Base-by-base conservation (phyloP, 2,329 filamentous ascomycete genomes). In the Byssoonygena ceratinophila region DNA sequence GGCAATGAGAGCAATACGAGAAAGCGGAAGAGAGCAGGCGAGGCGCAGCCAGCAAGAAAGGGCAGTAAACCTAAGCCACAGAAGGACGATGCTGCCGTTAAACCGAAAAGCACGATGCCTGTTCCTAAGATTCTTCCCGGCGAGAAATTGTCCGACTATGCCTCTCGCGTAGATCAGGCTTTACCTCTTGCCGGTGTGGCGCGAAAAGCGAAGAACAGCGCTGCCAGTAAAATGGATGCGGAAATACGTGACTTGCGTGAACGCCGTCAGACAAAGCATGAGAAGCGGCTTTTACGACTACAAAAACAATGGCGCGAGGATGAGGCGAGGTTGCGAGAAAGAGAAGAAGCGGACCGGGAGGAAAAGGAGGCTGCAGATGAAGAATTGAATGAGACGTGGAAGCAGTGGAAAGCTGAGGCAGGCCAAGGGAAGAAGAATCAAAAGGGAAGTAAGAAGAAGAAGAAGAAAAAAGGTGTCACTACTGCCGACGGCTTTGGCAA, bases 131-230 rank as follows among this genome's bases (percentile, higher is more conserved):
- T 97, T 57, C 78, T 81, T 14, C 89, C 90, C 0, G 87, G 88
- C 48, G 92, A 98, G 68, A 80, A 81, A 48, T 73, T 97, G 63
- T 81, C 84, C 3, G 85, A 94, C 49, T 98, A 94, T 64, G 74
- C 82, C 6, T 80, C 83, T 9, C 82, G 90, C 27, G 92, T 98
- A 5, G 84, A 97, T 64, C 85, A 87, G 46, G 82, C 87, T 0
- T 74, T 97, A 5, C 91, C 91, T 0, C 71, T 98, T 0, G 74
- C 81, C 6, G 83, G 83, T 0, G 74, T 96, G 7, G 74, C 80
- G 52, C 81, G 76, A 58, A 84, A 83, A 61, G 78, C 76, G 0
- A 68, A 56, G 2, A 62, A 63, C 31, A 52, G 22, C 29, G 31
- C 16, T 27, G 14, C 40, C 11, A 1, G 57, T 59, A 12, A 53